Base-by-base conservation (phyloP, 148 eudicot species). In the Euryodendron excelsum region DNA sequence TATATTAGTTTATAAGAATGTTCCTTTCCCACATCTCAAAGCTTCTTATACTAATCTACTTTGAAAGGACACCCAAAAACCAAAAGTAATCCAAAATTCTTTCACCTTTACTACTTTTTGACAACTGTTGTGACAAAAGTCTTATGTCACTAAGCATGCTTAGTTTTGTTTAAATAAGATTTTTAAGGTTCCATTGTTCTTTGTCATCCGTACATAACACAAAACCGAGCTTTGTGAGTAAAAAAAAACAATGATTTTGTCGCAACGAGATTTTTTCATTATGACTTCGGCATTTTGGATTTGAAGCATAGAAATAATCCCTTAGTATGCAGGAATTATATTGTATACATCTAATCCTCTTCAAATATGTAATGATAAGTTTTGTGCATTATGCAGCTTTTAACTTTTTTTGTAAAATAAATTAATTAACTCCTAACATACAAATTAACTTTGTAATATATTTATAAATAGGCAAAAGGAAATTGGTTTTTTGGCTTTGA, bases 11-110 rank as follows among this genome's bases (percentile, higher is more conserved):
- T 23, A 69, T 67, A 20, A 20, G 23, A 37, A 67, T 37, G 72
- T 37, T 67, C 47, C 50, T 67, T 31, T 30, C 50, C 45, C 72
- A 67, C 72, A 67, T 69, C 36, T 74, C 69, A 14, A 31, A 11
- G 47, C 72, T 48, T 34, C 67, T 62, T 72, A 66, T 77, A 80
- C 69, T 71, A 72, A 77, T 77, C 76, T 55, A 18, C 73, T 66
- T 36, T 48, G 58, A 53, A 73, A 55, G 9, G 66, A 64, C 72
- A 80, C 30, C 55, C 36, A 69, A 37, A 66, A 18, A 23, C 15
- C 27, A 36, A 74, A 61, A 72, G 31, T 15, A 33, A 28, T 11
- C 52, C 33, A 60, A 59, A 44, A 59, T 56, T 25, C 25, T 9
- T 23, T 44, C 27, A 15, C 3, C 53, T 69, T 69, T 12, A 5